Conservation (phyloP, 2,329 filamentous ascomycete species). For the Kalaharituber pfeilii region DNA sequence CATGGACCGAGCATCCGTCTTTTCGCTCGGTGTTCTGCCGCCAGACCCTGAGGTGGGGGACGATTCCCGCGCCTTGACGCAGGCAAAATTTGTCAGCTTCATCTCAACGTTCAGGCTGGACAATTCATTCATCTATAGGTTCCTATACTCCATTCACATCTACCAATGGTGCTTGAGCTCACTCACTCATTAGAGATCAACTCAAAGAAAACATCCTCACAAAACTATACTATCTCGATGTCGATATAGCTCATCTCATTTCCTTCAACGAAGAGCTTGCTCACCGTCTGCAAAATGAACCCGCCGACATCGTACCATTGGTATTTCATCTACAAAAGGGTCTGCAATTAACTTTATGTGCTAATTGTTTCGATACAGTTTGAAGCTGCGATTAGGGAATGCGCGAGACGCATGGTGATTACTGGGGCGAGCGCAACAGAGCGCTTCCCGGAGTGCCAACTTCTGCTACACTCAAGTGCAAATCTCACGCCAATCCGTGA, state of each 20-base stretch:
- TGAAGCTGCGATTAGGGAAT: slow-evolving; percentile 73
- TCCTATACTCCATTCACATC: slow-evolving; percentile 21
- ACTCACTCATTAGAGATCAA: too few species aligned
- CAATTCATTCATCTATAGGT: slow-evolving; percentile 91
- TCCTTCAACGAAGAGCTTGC: slow-evolving; percentile 92
- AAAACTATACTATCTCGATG: slow-evolving; percentile 88
- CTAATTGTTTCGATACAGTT: slow-evolving; percentile 41
- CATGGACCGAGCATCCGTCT: slow-evolving; percentile 82
- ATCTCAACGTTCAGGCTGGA: slow-evolving; percentile 87
- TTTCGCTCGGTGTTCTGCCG: slow-evolving; percentile 58
- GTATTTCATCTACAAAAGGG: slow-evolving; percentile 35
- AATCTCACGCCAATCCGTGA: slow-evolving; percentile 86
- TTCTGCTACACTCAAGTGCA: slow-evolving; percentile 82
- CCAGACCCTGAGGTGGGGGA: slow-evolving; percentile 46
- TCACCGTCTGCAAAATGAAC: slow-evolving; percentile 73
- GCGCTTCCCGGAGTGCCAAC: slow-evolving; percentile 72
- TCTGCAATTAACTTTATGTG: not conserved
- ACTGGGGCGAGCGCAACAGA: slow-evolving; percentile 46
- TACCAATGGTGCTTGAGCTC: not conserved
- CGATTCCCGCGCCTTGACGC: slow-evolving; percentile 54
- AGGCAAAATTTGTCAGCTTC: slow-evolving; percentile 71
- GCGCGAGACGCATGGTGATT: slow-evolving; percentile 48
- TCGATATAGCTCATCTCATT: slow-evolving; percentile 90
- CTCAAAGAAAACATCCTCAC: slow-evolving; percentile 85
- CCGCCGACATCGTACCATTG: slow-evolving; percentile 78